Evolutionary conservation across 2,329 filamentous ascomycete genomes (phyloP).

Genomic region (Fusarium heterosporum): DNA sequence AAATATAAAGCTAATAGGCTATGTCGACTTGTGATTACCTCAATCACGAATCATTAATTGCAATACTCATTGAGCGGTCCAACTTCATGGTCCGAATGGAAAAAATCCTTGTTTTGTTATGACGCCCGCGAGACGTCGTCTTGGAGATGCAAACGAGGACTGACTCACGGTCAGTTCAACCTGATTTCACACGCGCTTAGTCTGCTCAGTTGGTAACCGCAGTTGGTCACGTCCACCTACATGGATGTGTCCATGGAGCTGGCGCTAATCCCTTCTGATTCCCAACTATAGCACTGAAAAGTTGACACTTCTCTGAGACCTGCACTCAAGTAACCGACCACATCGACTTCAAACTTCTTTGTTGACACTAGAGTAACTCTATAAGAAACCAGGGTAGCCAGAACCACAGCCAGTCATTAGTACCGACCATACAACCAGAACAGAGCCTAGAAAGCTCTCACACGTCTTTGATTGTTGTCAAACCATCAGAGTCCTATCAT

Average conservation of each 20-base stretch:
- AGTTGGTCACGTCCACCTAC: slow-evolving; percentile 47
- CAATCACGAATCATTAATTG: slow-evolving; percentile 20
- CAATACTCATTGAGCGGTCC: slow-evolving; percentile 44
- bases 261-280: neutral
- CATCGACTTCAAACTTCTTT: slow-evolving; percentile 42
- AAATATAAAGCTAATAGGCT: slow-evolving; percentile 44
- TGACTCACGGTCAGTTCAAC: slow-evolving; percentile 39
- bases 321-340: slow-evolving; percentile 53
- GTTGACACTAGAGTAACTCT: slow-evolving; percentile 42
- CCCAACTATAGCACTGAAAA: neutral
- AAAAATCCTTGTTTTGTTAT: slow-evolving; percentile 48
- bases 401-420: slow-evolving; percentile 39
- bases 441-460: slow-evolving; percentile 43
- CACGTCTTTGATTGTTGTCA: slow-evolving; percentile 44
- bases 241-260: slow-evolving; percentile 51
- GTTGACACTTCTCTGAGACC: slow-evolving; percentile 29
- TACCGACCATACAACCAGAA: slow-evolving; percentile 32
- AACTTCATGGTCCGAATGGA: slow-evolving; percentile 46
- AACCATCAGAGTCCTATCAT: slow-evolving; percentile 53
- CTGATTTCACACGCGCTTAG: slow-evolving; percentile 46
- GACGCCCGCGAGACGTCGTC: slow-evolving; percentile 44
- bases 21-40: slow-evolving; percentile 11
- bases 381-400: slow-evolving; percentile 43
- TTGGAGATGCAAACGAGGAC: slow-evolving; percentile 39
- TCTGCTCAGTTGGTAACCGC: slow-evolving; percentile 48